These are phyloP conservation scores for Coprinopsis sp. DNA, from an alignment of 768 basidiomycete species.

Conservation along the genomic window DNA sequence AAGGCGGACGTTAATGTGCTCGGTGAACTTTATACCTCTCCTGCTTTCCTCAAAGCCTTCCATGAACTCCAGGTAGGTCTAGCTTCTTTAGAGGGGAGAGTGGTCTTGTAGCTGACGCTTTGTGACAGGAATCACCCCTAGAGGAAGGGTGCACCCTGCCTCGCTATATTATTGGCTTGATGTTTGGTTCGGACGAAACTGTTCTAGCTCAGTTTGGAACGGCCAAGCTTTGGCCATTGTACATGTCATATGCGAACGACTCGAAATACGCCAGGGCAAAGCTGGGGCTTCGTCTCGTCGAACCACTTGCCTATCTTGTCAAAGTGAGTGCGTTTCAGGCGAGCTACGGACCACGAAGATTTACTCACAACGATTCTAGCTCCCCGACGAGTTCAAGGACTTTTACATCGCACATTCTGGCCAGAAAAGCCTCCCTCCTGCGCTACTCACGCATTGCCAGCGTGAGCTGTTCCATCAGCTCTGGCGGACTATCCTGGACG, in stretches of 20 bases:
- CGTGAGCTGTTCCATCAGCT: constrained; percentile 24
- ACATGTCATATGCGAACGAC: too few species aligned
- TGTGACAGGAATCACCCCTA: not conserved
- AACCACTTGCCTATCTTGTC: constrained; percentile 39
- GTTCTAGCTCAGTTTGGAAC: too few species aligned
- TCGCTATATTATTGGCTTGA: constrained; percentile 18
- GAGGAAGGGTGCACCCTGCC: constrained; percentile 12
- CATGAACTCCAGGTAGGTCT: constrained; percentile 4
- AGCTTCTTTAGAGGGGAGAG: not conserved
- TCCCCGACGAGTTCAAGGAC: constrained; percentile 16
- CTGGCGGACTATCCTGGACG: constrained; percentile 27
- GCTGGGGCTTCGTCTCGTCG: too few species aligned
- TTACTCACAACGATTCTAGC: not conserved
- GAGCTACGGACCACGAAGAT: not conserved
- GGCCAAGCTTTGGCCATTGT: too few species aligned
- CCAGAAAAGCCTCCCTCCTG: not conserved
- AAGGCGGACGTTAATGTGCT: constrained; percentile 10
- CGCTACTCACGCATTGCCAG: constrained; percentile 5
- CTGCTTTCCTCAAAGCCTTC: constrained; percentile 17
- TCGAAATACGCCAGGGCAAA: too few species aligned
- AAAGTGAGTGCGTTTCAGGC: constrained; percentile 22
- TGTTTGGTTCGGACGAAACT: constrained; percentile 30
- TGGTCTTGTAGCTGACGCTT: not conserved
- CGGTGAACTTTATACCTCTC: constrained; percentile 16
- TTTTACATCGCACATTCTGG: constrained; percentile 3